Conservation (phyloP, 2,329 filamentous ascomycete genomes). For the Tricladium varicosporioides region DNA sequence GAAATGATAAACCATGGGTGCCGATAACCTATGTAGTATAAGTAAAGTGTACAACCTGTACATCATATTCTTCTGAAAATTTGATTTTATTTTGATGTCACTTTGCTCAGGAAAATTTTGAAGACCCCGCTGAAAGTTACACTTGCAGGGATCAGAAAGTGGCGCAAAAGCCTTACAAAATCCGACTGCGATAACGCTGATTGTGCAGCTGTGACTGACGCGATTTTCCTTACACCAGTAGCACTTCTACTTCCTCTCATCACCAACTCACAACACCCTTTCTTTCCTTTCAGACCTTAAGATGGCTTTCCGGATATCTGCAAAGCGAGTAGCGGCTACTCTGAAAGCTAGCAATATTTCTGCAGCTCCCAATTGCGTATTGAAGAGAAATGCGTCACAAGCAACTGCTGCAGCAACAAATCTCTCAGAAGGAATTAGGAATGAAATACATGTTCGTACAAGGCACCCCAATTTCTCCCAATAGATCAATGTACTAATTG, state of each 20-base stretch:
- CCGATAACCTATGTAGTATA: too few relatives aligned
- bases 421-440: constrained; percentile 35
- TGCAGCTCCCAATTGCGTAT: constrained; percentile 21
- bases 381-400: constrained; percentile 32
- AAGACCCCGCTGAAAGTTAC: not conserved
- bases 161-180: constrained; percentile 4
- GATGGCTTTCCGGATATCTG: constrained; percentile 32
- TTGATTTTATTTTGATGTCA: too few relatives aligned
- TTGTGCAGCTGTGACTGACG: constrained; percentile 9
- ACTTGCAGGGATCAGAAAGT: not conserved
- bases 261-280: not conserved
- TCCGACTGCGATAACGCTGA: constrained; percentile 27
- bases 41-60: too few relatives aligned
- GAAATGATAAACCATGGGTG: too few relatives aligned
- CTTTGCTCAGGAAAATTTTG: not conserved
- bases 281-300: not conserved
- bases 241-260: not conserved
- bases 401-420: constrained; percentile 38
- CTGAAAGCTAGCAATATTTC: constrained; percentile 28
- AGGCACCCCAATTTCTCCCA: not conserved
- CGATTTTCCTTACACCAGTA: not conserved
- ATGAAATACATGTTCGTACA: constrained; percentile 36
- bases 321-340: constrained; percentile 28
- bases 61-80: too few relatives aligned
- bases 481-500: not conserved